These are phyloP conservation scores for Erysiphe neolycopersici DNA, from an alignment of 2,329 filamentous ascomycete genomes.

Conservation along the genomic window DNA sequence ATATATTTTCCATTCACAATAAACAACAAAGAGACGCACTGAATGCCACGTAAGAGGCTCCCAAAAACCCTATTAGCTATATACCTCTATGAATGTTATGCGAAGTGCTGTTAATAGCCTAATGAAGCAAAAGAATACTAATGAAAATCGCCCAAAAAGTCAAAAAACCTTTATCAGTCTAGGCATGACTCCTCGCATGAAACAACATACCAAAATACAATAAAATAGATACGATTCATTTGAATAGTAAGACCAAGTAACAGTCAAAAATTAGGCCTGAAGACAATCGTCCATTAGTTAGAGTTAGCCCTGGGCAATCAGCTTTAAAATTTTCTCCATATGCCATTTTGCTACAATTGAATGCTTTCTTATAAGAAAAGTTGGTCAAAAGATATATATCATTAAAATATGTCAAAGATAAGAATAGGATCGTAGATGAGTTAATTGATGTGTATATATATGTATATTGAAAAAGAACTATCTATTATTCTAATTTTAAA, in stretches of 20 bases:
- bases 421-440: too few relatives aligned
- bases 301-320: not conserved
- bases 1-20: too few relatives aligned
- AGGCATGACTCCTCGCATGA: not conserved
- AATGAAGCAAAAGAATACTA: not conserved
- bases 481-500: too few relatives aligned
- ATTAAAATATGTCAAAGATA: too few relatives aligned
- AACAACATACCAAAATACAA: not conserved
- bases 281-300: not conserved
- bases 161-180: not conserved
- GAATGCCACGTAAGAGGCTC: not conserved
- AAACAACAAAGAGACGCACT: not conserved
- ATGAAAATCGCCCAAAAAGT: not conserved
- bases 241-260: not conserved
- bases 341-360: not conserved
- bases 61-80: not conserved
- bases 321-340: not conserved
- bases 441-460: too few relatives aligned
- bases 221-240: not conserved
- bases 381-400: not conserved
- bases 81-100: not conserved
- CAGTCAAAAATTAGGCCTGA: not conserved
- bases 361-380: not conserved
- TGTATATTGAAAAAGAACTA: too few relatives aligned
- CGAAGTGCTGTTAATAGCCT: not conserved